A percentile compares a stretch with the other conserved stretches of the same genome.
Conservation (phyloP, 176 grass and related monocot genomes). For the Melocanna baccifera region DNA sequence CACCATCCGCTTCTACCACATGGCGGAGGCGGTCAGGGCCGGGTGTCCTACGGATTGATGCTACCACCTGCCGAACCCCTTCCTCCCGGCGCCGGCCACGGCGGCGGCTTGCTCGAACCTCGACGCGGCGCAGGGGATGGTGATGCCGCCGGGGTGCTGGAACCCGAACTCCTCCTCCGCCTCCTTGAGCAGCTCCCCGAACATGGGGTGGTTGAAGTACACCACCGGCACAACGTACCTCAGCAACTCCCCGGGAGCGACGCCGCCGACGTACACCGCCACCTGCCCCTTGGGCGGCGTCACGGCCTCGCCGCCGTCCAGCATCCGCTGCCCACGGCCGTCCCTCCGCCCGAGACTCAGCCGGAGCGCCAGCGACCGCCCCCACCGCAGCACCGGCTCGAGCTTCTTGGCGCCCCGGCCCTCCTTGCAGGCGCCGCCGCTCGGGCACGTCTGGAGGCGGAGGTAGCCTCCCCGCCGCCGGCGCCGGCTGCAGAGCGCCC, state of each 20-base stretch:
- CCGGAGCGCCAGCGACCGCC: conserved; percentile 39
- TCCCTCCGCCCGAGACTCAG: conserved; percentile 29
- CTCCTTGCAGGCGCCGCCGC: neutral
- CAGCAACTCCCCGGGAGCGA: conserved; percentile 29
- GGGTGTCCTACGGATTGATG: neutral
- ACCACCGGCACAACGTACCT: conserved; percentile 84
- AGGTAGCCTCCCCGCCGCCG: conserved; percentile 21
- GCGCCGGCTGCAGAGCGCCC: conserved; percentile 37
- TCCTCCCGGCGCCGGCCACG: conserved; percentile 42
- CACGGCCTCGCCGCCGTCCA: neutral
- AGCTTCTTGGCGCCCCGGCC: conserved; percentile 19
- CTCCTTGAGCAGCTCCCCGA: conserved; percentile 78
- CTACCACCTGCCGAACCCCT: conserved; percentile 45
- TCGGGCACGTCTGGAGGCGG: neutral
- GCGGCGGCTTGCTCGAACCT: conserved; percentile 68
- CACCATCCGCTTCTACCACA: conserved; percentile 19
- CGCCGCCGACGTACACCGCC: conserved; percentile 77
- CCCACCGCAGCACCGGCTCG: conserved; percentile 53
- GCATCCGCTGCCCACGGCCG: neutral
- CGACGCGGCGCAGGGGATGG: conserved; percentile 80
- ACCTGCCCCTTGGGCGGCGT: conserved; percentile 81
- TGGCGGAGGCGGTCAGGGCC: neutral
- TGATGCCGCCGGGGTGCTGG: conserved; percentile 92
- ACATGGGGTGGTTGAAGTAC: conserved; percentile 96
- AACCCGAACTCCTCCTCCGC: conserved; percentile 92